These are phyloP conservation scores for Mycena vulgaris DNA, from an alignment of 768 basidiomycete genomes.

Conservation along the genomic window DNA sequence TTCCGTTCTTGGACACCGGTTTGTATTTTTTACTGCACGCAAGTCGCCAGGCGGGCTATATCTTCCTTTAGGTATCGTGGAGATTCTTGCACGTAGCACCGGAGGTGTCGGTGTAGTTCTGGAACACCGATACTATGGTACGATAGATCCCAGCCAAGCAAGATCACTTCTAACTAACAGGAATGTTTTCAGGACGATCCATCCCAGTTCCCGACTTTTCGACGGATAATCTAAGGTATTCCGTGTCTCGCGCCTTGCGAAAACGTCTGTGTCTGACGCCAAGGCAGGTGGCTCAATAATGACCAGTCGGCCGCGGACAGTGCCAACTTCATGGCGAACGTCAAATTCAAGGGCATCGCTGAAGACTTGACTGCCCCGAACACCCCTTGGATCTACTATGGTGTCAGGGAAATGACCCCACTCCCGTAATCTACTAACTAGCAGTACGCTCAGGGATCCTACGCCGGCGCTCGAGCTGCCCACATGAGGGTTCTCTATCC, in stretches of 20 bases:
- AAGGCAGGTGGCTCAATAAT: constrained; percentile 86
- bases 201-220: constrained; percentile 83
- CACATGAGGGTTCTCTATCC: constrained; percentile 93
- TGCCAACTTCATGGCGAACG: constrained; percentile 89
- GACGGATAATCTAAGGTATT: constrained; percentile 84
- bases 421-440: constrained; percentile 12
- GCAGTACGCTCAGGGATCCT: constrained; percentile 82
- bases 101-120: constrained; percentile 93
- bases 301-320: constrained; percentile 93
- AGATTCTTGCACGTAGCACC: constrained; percentile 87
- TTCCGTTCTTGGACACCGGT: constrained; percentile 77
- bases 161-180: not conserved
- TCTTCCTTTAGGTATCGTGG: constrained; percentile 70
- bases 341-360: constrained; percentile 80
- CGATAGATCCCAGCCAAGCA: constrained; percentile 27
- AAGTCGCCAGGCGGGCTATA: not conserved
- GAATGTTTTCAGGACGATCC: constrained; percentile 68
- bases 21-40: not conserved
- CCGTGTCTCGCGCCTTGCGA: not conserved
- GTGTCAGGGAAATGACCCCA: constrained; percentile 60
- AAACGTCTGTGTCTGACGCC: constrained; percentile 2
- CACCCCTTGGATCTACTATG: constrained; percentile 95
- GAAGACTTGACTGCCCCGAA: constrained; percentile 80
- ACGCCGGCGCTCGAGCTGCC: constrained; percentile 94
- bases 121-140: constrained; percentile 94